Percentiles rank a stretch among this genome's conserved stretches.
phyloP scores from a whole-genome alignment of 2,329 filamentous ascomycete species.

The Fusarium caatingaense region DNA sequence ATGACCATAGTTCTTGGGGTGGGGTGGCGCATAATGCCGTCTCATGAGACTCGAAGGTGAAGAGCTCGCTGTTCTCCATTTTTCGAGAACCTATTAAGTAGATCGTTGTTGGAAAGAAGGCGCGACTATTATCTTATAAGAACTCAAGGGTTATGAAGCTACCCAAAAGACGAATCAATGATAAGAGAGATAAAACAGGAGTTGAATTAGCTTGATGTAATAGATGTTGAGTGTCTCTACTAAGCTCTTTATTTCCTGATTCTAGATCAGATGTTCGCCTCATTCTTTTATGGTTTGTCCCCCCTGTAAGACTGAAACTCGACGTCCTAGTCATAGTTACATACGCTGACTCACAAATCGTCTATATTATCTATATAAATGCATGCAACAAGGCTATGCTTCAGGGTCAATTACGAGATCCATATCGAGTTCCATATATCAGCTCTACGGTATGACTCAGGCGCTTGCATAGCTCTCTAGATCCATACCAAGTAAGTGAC shows the following conservation, averaged over 20 bases:
- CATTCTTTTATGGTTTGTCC: neutral
- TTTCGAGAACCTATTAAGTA: neutral
- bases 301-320: constrained; percentile 1
- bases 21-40: constrained; percentile 72
- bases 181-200: neutral
- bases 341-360: constrained; percentile 4
- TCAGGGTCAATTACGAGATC: neutral
- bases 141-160: neutral
- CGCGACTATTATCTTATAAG: neutral
- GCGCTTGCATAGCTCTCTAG: neutral
- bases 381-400: neutral
- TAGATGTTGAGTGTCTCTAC: neutral
- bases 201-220: neutral
- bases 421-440: neutral
- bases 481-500: neutral
- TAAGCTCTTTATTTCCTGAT: neutral
- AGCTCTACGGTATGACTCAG: constrained; percentile 3
- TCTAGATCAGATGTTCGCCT: neutral
- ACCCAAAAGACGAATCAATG: neutral
- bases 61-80: constrained; percentile 26
- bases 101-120: neutral
- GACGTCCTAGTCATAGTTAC: neutral
- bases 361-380: neutral
- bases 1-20: constrained; percentile 58
- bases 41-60: constrained; percentile 57